These are phyloP conservation scores for Candida glucosophila DNA, from an alignment of 1,139 yeast species.

Conservation along the genomic window DNA sequence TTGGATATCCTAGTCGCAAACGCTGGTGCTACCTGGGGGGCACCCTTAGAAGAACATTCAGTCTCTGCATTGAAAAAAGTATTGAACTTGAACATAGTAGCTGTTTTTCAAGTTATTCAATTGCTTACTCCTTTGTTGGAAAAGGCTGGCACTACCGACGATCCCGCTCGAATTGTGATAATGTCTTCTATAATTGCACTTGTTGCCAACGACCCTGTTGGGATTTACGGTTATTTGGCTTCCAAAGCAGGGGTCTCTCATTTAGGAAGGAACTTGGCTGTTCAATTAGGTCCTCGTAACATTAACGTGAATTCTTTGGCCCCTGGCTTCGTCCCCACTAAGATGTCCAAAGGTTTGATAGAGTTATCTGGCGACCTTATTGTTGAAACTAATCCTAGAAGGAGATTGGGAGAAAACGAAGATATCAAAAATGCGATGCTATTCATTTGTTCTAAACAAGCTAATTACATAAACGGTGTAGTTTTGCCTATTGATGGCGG, in stretches of 20 bases:
- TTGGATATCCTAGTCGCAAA: conserved; percentile 65
- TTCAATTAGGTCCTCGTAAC: conserved; percentile 57
- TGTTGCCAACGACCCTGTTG: conserved; percentile 37
- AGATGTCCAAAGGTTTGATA: conserved; percentile 65
- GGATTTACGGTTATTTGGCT: conserved; percentile 64
- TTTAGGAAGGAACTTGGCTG: conserved; percentile 54
- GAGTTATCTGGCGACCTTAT: conserved; percentile 45
- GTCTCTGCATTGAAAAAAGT: conserved; percentile 58
- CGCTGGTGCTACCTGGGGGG: conserved; percentile 83
- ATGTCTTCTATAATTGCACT: conserved; percentile 57
- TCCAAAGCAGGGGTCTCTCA: conserved; percentile 76
- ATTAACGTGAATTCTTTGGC: conserved; percentile 64
- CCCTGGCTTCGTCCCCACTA: conserved; percentile 74
- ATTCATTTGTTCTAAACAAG: conserved; percentile 51
- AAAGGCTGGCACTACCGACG: conserved; percentile 44
- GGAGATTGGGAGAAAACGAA: conserved; percentile 53
- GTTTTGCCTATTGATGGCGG: conserved; percentile 77
- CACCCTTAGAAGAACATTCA: conserved; percentile 53
- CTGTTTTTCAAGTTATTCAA: conserved; percentile 66
- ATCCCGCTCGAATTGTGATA: conserved; percentile 59
- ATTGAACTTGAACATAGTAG: conserved; percentile 54
- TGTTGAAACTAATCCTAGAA: conserved; percentile 48
- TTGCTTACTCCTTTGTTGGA: conserved; percentile 51
- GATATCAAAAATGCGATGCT: conserved; percentile 56
- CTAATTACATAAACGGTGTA: conserved; percentile 61